Evolutionary conservation across 768 basidiomycete species (phyloP).

Genomic region (Mycena amicta): DNA sequence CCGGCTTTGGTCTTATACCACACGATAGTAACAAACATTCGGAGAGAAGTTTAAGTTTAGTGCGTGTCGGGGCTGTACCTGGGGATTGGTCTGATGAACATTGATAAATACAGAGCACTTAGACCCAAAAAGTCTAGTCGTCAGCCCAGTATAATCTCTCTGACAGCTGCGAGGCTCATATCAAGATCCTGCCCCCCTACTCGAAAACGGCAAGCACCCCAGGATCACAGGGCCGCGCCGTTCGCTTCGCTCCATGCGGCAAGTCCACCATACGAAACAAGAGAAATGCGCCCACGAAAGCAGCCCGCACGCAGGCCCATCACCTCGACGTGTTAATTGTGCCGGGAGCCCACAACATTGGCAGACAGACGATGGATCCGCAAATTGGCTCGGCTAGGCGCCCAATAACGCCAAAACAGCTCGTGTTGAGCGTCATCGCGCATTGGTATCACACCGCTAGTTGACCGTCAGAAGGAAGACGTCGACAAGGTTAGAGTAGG

Average conservation of each 20-base stretch:
- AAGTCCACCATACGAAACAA: background rate
- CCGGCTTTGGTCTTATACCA: conserved; percentile 27
- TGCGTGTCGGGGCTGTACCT: conserved; percentile 1
- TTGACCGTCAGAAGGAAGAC: background rate
- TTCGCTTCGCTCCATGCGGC: background rate
- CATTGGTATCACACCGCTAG: background rate
- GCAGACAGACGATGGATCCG: no score
- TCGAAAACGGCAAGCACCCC: background rate
- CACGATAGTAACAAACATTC: background rate
- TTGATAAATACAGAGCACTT: background rate
- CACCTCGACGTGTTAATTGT: no score
- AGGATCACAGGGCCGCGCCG: background rate
- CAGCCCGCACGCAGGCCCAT: no score
- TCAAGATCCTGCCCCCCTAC: background rate
- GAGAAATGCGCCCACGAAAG: background rate
- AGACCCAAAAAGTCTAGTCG: background rate
- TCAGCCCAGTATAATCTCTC: background rate
- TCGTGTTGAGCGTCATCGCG: background rate
- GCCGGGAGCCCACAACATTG: no score
- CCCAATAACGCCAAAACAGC: background rate
- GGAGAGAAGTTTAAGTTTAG: conserved; percentile 1
- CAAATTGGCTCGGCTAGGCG: background rate
- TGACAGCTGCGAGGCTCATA: background rate
- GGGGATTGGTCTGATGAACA: background rate
- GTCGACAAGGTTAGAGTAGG: conserved; percentile 5